Conservation (phyloP, 2,329 filamentous ascomycete species). For the Calonectria pteridis region DNA sequence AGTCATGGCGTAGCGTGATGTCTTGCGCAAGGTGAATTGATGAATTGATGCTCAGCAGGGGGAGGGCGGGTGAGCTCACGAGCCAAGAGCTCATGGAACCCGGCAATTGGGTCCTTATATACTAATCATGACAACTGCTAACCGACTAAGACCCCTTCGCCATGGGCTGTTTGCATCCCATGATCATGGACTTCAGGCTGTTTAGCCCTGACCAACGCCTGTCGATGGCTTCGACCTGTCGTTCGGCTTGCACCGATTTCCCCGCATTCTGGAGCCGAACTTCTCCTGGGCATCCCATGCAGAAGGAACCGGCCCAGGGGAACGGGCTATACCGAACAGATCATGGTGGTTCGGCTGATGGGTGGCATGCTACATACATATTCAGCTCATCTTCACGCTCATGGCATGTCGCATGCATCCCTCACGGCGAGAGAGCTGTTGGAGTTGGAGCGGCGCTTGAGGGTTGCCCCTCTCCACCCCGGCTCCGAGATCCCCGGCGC, state of each 20-base stretch:
- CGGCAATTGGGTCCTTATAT: conserved; percentile 19
- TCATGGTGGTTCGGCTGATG: neutral
- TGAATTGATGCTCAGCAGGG: neutral
- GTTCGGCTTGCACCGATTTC: conserved; percentile 13
- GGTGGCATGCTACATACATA: neutral
- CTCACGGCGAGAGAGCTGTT: neutral
- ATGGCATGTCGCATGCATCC: neutral
- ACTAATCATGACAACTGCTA: neutral
- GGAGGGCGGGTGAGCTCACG: neutral
- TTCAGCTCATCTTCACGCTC: neutral
- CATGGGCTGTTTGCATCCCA: conserved; percentile 17
- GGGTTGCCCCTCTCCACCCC: neutral
- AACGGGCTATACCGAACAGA: neutral
- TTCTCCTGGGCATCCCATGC: neutral
- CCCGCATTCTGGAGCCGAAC: conserved; percentile 5
- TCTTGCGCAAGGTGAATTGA: neutral
- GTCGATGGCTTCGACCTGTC: conserved; percentile 5
- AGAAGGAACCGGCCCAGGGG: neutral
- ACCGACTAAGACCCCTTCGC: neutral
- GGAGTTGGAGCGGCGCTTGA: neutral
- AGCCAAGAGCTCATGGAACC: neutral
- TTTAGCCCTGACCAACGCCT: conserved; percentile 9
- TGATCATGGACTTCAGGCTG: conserved; percentile 22
- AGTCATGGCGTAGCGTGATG: conserved; percentile 31
- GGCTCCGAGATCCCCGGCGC: conserved; percentile 25